Evolutionary conservation across 2,329 filamentous ascomycete species (phyloP).

Genomic region (Rhytidhysteron rufulum): DNA sequence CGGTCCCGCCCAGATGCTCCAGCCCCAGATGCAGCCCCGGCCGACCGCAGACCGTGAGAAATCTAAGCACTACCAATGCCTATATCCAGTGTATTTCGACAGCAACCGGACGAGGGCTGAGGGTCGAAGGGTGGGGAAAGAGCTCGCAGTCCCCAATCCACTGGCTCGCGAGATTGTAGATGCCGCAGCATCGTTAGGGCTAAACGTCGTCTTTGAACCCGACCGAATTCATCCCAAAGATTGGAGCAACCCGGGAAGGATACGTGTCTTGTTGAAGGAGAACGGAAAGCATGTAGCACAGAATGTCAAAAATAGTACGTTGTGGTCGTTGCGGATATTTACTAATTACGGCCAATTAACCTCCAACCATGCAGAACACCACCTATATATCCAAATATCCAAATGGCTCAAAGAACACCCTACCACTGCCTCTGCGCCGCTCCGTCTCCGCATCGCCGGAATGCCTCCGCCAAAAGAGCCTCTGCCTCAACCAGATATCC

Average conservation of each 20-base stretch:
- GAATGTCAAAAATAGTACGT: slow-evolving; percentile 60
- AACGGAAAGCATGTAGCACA: slow-evolving; percentile 50
- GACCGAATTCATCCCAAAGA: slow-evolving; percentile 93
- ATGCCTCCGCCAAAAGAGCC: slow-evolving; percentile 63
- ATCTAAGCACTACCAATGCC: slow-evolving; percentile 75
- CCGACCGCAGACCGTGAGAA: slow-evolving; percentile 46
- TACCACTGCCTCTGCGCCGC: slow-evolving; percentile 66
- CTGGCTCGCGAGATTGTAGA: slow-evolving; percentile 85
- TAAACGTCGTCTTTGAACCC: slow-evolving; percentile 79
- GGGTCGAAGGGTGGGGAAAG: slow-evolving; percentile 71
- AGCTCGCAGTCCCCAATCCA: slow-evolving; percentile 76
- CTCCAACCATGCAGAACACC: slow-evolving; percentile 61
- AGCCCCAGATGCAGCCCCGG: slow-evolving; percentile 24
- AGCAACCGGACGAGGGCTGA: slow-evolving; percentile 67
- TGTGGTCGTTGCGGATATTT: slow-evolving; percentile 21
- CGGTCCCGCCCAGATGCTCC: slow-evolving; percentile 29
- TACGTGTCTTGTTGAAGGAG: slow-evolving; percentile 71
- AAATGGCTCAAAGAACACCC: slow-evolving; percentile 74
- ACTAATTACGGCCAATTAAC: neutral
- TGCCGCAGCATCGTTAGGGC: slow-evolving; percentile 62
- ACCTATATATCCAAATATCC: slow-evolving; percentile 79
- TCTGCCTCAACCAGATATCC: slow-evolving; percentile 63
- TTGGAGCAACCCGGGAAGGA: slow-evolving; percentile 92
- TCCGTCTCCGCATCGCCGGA: slow-evolving; percentile 70
- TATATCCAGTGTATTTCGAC: slow-evolving; percentile 98